These are phyloP conservation scores for Eucalyptus erythrocorys DNA, from an alignment of 345 rosid genomes.

Conservation along the genomic window DNA sequence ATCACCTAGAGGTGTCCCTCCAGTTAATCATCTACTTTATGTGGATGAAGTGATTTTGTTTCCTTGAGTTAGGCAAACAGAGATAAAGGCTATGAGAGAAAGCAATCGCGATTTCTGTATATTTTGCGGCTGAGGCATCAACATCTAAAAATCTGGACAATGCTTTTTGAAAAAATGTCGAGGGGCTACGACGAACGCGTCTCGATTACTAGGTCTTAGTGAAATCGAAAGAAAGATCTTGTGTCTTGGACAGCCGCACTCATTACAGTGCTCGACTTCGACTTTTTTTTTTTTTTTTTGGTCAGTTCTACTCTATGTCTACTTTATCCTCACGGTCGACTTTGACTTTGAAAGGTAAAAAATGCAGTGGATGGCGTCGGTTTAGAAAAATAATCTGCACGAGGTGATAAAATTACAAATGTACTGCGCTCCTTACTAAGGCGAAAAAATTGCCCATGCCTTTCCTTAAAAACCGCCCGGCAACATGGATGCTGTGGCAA, in stretches of 20 bases:
- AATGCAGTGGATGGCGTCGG: not conserved
- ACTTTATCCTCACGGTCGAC: too few species aligned
- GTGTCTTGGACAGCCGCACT: not conserved
- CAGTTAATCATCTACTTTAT: not conserved
- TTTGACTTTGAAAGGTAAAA: not conserved
- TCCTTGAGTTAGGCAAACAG: not conserved
- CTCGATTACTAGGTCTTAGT: not conserved
- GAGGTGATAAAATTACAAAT: not conserved
- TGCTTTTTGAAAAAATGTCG: not conserved
- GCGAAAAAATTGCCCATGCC: not conserved
- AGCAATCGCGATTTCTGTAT: not conserved
- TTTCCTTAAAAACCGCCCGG: not conserved
- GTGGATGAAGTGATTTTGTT: not conserved
- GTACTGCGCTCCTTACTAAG: not conserved
- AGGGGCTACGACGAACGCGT: not conserved
- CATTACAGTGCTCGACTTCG: not conserved
- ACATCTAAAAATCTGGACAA: not conserved
- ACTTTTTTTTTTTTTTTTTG: too few species aligned
- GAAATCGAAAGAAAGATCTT: not conserved
- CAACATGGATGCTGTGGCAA: not conserved
- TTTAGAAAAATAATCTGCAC: not conserved
- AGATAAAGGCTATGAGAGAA: not conserved
- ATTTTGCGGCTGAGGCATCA: not conserved
- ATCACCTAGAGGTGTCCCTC: not conserved
- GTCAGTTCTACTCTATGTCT: too few species aligned